phyloP scores from a whole-genome alignment of 108 stramenopile genomes.

The Cylindrotheca closterium region DNA sequence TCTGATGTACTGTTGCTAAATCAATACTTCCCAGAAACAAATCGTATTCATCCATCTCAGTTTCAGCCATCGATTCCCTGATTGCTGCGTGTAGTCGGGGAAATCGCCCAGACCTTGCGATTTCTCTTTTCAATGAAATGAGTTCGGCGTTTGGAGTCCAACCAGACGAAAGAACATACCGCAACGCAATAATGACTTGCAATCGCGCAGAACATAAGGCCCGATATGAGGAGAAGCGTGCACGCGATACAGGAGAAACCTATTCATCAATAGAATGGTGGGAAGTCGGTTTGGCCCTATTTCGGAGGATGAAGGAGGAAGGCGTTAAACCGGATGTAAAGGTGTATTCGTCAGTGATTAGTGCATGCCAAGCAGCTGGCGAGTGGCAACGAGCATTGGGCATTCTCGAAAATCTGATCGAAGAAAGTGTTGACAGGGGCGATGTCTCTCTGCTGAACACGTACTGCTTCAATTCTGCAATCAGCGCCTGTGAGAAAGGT shows the following conservation, averaged over 20 bases:
- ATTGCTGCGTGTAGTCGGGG: conserved; percentile 64
- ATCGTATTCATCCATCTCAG: conserved; percentile 11
- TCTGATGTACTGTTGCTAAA: neutral
- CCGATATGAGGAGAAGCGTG: neutral
- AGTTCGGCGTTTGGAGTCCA: conserved; percentile 27
- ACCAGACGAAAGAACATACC: conserved; percentile 53
- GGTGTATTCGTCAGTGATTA: conserved; percentile 63
- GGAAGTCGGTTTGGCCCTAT: conserved; percentile 65
- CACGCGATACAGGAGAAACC: neutral
- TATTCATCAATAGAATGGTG: conserved; percentile 54
- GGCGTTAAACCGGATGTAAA: conserved; percentile 58
- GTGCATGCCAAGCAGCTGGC: conserved; percentile 73
- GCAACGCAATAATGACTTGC: conserved; percentile 71
- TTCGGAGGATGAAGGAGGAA: conserved; percentile 69
- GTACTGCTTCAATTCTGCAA: conserved; percentile 76
- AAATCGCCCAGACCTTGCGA: conserved; percentile 60
- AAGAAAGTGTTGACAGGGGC: conserved; percentile 5
- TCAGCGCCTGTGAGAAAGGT: conserved; percentile 75
- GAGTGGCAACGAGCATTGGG: conserved; percentile 81
- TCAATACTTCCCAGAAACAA: neutral
- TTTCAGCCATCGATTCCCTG: conserved; percentile 55
- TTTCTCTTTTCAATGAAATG: conserved; percentile 62
- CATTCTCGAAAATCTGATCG: conserved; percentile 54
- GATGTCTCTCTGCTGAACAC: conserved; percentile 38
- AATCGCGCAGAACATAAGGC: conserved; percentile 70